Evolutionary conservation across 2,329 filamentous ascomycete species (phyloP).

Genomic region (Botrytis tulipae): DNA sequence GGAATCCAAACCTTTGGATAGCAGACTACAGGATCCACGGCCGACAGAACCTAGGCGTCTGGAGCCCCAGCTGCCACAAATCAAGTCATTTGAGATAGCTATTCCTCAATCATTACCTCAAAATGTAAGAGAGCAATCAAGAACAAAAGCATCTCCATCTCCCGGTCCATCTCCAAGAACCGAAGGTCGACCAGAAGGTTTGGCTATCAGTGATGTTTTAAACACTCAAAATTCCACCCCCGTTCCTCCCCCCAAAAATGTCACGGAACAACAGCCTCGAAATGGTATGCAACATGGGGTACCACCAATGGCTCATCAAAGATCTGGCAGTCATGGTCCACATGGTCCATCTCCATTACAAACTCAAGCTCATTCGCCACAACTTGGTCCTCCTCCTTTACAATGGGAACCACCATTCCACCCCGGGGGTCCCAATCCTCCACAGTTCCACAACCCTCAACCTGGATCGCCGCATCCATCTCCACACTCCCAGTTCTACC

Average conservation of each 20-base stretch:
- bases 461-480: conserved; percentile 20
- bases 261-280: conserved; percentile 21
- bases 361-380: conserved; percentile 25
- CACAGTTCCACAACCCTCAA: conserved; percentile 23
- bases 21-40: conserved; percentile 16
- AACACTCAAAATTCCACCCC: conserved; percentile 29
- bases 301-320: conserved; percentile 22
- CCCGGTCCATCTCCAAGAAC: conserved; percentile 26
- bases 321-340: conserved; percentile 29
- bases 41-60: conserved; percentile 20
- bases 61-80: conserved; percentile 19
- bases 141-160: conserved; percentile 22
- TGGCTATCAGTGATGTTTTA: conserved; percentile 33
- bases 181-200: conserved; percentile 30
- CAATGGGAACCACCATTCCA: conserved; percentile 37
- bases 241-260: conserved; percentile 21
- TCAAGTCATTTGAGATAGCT: conserved; percentile 16
- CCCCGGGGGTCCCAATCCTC: conserved; percentile 22
- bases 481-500: conserved; percentile 20
- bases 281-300: conserved; percentile 23
- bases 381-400: conserved; percentile 19
- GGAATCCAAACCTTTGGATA: conserved; percentile 22
- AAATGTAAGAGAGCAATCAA: conserved; percentile 16
- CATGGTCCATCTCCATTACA: conserved; percentile 34
- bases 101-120: conserved; percentile 17